Conservation (phyloP, 768 basidiomycete species). For the Kondoa malvinella region DNA sequence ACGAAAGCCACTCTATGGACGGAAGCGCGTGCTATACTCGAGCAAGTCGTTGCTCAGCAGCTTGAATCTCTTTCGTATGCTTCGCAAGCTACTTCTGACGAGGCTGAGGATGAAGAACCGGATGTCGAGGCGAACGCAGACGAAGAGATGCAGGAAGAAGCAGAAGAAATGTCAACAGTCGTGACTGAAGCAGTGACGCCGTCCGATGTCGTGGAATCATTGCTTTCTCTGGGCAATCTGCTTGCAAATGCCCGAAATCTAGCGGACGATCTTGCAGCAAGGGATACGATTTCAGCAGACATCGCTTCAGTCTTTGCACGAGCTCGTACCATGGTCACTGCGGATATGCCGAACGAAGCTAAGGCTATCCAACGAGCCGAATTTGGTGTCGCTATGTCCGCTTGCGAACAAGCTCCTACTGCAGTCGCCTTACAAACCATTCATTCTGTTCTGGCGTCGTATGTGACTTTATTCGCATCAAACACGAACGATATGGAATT, state of each 20-base stretch:
- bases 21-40: background rate
- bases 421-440: background rate
- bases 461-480: background rate
- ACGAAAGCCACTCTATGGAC: background rate
- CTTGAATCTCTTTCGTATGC: background rate
- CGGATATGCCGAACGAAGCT: background rate
- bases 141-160: constrained; percentile 1
- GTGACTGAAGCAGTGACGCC: background rate
- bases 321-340: background rate
- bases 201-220: background rate
- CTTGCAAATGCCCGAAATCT: background rate
- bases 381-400: background rate
- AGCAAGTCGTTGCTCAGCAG: background rate
- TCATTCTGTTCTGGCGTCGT: background rate
- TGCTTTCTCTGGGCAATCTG: background rate
- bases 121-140: background rate
- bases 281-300: background rate
- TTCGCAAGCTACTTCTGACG: background rate
- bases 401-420: background rate
- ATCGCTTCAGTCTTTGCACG: background rate
- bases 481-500: background rate
- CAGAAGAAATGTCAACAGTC: background rate
- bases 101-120: background rate
- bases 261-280: background rate
- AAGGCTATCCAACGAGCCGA: background rate